Percentiles rank a stretch among this genome's conserved stretches.
Conservation (phyloP, 805 yeast genomes). For the Pichia rugopelliculosa region DNA sequence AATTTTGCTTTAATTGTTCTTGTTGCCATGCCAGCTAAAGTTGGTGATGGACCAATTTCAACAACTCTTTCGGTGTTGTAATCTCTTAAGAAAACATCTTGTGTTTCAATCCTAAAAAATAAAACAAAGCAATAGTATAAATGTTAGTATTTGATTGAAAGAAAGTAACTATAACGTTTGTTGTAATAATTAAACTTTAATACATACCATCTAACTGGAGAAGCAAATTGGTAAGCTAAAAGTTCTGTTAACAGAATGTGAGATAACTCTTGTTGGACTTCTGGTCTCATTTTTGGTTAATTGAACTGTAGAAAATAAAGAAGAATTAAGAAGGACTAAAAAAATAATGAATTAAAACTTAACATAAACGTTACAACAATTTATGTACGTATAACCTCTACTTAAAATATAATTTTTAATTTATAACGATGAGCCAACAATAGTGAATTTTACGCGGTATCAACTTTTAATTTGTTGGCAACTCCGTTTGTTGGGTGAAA, state of each 20-base stretch:
- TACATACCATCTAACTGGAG: conserved; percentile 90
- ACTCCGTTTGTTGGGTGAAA: background rate
- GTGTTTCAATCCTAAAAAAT: conserved; percentile 71
- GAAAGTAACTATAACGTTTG: background rate
- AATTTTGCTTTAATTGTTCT: conserved; percentile 93
- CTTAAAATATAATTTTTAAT: too few relatives aligned
- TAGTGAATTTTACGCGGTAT: background rate
- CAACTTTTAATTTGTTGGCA: background rate
- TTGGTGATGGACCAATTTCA: conserved; percentile 98
- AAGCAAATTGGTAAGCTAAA: conserved; percentile 96
- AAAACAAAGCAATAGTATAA: background rate
- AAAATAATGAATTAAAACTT: background rate
- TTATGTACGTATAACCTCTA: too few relatives aligned
- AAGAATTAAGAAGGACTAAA: background rate
- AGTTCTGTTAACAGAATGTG: conserved; percentile 91
- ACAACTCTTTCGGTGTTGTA: conserved; percentile 95
- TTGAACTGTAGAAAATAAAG: background rate
- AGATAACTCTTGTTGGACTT: conserved; percentile 95
- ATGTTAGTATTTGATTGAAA: conserved; percentile 8
- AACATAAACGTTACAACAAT: too few relatives aligned
- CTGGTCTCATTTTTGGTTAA: conserved; percentile 61
- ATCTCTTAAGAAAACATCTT: conserved; percentile 91
- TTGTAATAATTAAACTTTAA: background rate
- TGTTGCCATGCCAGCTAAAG: conserved; percentile 97
- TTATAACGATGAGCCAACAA: background rate